A percentile compares a stretch with the other conserved stretches of the same genome.
These are phyloP conservation scores for Mallotus repandus DNA, from an alignment of 441 rosid genomes.

Conservation along the genomic window DNA sequence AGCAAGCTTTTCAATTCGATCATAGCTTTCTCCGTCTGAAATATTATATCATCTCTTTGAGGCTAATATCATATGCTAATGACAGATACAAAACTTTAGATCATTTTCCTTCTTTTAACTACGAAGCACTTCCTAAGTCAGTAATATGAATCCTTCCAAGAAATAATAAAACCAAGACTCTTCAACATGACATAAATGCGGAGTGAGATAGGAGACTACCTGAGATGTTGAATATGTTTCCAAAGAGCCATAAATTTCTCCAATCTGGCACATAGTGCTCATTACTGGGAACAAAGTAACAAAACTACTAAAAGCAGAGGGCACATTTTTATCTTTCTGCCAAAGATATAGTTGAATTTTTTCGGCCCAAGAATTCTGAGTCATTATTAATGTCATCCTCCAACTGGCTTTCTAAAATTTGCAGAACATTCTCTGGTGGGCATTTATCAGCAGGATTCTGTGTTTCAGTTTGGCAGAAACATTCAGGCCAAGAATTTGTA, in stretches of 20 bases:
- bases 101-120: neutral
- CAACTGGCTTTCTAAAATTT: constrained; percentile 60
- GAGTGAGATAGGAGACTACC: constrained; percentile 29
- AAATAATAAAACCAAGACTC: neutral
- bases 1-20: no score
- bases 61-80: neutral
- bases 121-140: constrained; percentile 6
- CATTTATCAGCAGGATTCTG: constrained; percentile 72
- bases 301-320: neutral
- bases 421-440: constrained; percentile 77
- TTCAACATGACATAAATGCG: neutral
- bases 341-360: constrained; percentile 45
- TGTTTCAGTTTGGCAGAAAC: constrained; percentile 77
- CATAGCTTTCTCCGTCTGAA: constrained; percentile 4
- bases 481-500: constrained; percentile 98
- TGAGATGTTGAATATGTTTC: constrained; percentile 13
- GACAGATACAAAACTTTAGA: neutral
- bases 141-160: neutral
- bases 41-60: neutral
- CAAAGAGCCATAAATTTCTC: no score
- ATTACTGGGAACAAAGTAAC: neutral
- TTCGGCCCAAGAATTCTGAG: constrained; percentile 33
- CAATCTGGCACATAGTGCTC: no score
- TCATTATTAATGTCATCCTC: constrained; percentile 40
- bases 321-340: constrained; percentile 38